phyloP scores from a whole-genome alignment of 2,329 filamentous ascomycete genomes.

The Endoconidiophora laricicola region DNA sequence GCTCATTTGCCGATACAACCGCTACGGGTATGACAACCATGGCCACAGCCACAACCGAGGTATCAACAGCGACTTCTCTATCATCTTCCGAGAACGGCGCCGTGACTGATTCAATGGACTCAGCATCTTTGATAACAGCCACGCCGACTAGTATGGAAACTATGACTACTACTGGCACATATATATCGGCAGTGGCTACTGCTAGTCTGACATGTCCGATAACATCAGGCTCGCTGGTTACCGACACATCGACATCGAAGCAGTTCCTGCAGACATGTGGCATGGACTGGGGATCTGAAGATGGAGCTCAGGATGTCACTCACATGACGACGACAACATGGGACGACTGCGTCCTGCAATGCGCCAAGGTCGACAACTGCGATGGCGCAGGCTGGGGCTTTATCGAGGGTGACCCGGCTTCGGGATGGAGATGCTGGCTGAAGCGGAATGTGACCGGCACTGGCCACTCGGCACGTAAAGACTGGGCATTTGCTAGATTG shows the following conservation, averaged over 20 bases:
- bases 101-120: conserved; percentile 14
- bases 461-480: conserved; percentile 19
- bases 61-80: neutral
- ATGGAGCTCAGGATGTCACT: conserved; percentile 21
- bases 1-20: neutral
- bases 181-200: conserved; percentile 14
- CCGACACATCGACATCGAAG: conserved; percentile 24
- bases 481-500: conserved; percentile 29
- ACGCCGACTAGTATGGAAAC: conserved; percentile 12
- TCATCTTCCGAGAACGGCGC: neutral
- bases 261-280: conserved; percentile 29
- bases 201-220: conserved; percentile 24
- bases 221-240: conserved; percentile 26
- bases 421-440: conserved; percentile 27
- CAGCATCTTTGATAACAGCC: conserved; percentile 4
- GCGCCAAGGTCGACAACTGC: conserved; percentile 24
- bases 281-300: conserved; percentile 26
- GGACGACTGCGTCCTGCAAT: conserved; percentile 29
- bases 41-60: neutral
- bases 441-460: conserved; percentile 22
- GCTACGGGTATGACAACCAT: neutral
- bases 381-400: conserved; percentile 30
- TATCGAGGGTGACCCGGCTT: conserved; percentile 23
- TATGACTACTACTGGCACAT: conserved; percentile 11
- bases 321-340: conserved; percentile 23